Base-by-base conservation (phyloP, 352 stramenopile species). In the Thraustochytrium aureum region DNA sequence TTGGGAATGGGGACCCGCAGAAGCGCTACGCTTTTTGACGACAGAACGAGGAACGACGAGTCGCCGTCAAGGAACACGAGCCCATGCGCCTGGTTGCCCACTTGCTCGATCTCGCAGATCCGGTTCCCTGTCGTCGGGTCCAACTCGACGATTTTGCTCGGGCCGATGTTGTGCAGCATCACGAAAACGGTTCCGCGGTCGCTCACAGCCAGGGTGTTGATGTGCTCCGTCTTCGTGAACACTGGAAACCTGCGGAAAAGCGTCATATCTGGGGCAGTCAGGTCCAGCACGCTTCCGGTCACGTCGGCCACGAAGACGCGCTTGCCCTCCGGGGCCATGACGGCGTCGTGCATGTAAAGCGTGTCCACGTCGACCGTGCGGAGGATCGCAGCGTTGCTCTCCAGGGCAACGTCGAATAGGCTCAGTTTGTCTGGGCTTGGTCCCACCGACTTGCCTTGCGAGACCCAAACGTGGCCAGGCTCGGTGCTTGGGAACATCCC, bases 331-430 rank as follows among this genome's bases (percentile, higher is more conserved):
- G 12, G 50, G 22, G 7, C 67, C 38, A 69, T 7, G 6, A 67
- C 69, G 7, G 69, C 50, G 38, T 79, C 69, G 50, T 79, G 69
- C 69, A 79, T 79, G 69, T 79, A 79, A 20, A 14, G 14, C n/a
- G 30, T 79, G 10, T 74, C 47, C 33, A 79, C 69, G 5, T 26
- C 14, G 14, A 33, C n/a, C 12, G 50, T 65, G 10, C 5, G 32
- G n/a, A 72, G n/a, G 5, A 45, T 32, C 7, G 33, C 38, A 12
- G 4, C 26, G 35, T 38, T 38, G 0, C 30, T 38, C 3, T 10
- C 5, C 7, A 41, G 33, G 47, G 17, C 6, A 20, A 79, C 6
- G 35, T 79, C 39, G 22, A 79, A 42, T 14, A 65, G 37, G 6
- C 39, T 45, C 12, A 67, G 41, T 14, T 17, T 52, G 50, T 79